A percentile compares a stretch with the other conserved stretches of the same genome.
These are phyloP conservation scores for Microdochium paspali DNA, from an alignment of 2,329 filamentous ascomycete species.

Conservation along the genomic window DNA sequence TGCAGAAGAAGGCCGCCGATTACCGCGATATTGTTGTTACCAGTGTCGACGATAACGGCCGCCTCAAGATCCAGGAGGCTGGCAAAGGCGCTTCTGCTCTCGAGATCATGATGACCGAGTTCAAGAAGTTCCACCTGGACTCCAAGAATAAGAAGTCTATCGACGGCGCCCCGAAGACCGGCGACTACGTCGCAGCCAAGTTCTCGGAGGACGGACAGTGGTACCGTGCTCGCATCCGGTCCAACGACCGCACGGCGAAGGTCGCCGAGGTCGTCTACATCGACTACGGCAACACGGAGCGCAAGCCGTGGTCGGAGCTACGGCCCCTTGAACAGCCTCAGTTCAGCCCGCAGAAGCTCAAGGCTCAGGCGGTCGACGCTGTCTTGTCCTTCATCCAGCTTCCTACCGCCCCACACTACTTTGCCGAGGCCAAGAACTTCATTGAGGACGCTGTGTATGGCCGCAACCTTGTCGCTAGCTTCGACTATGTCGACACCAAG, in stretches of 20 bases:
- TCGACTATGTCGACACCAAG: constrained; percentile 71
- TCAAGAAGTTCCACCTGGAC: constrained; percentile 84
- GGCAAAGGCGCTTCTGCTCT: constrained; percentile 78
- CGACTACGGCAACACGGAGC: constrained; percentile 93
- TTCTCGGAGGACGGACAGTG: constrained; percentile 86
- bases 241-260: constrained; percentile 86
- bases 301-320: constrained; percentile 73
- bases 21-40: constrained; percentile 93
- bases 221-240: constrained; percentile 86
- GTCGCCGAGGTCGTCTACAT: constrained; percentile 87
- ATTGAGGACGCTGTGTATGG: constrained; percentile 67
- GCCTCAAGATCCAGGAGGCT: constrained; percentile 84
- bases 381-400: constrained; percentile 84
- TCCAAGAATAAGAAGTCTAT: constrained; percentile 70
- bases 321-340: constrained; percentile 71
- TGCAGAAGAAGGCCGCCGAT: constrained; percentile 62
- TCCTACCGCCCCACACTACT: constrained; percentile 72
- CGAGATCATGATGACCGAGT: constrained; percentile 80
- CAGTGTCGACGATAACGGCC: constrained; percentile 73
- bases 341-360: constrained; percentile 75
- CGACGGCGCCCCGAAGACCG: constrained; percentile 71
- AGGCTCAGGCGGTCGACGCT: constrained; percentile 79
- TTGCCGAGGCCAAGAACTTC: constrained; percentile 67
- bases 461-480: constrained; percentile 76
- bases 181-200: constrained; percentile 82